Conservation (phyloP, 352 stramenopile species). For the Pythium phragmitis region DNA sequence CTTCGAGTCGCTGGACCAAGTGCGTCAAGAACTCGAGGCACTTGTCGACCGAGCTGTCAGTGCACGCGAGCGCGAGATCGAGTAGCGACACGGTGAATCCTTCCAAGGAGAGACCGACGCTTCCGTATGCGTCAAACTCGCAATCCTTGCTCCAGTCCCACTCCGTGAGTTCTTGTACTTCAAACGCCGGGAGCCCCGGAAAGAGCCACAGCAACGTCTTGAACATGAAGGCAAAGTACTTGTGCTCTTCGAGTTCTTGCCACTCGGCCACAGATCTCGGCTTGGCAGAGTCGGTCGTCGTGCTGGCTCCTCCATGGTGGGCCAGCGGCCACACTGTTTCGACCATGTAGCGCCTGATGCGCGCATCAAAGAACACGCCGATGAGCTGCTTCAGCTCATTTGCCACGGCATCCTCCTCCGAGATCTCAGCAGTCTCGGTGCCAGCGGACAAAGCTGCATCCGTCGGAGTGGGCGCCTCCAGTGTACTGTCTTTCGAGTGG, state of each 20-base stretch:
- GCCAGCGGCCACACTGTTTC: conserved; percentile 52
- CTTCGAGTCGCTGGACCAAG: conserved; percentile 39
- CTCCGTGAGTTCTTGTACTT: conserved; percentile 39
- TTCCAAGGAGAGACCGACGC: conserved; percentile 39
- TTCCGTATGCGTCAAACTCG: conserved; percentile 46
- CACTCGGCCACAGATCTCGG: conserved; percentile 30
- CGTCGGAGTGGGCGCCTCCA: neutral
- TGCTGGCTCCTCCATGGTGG: conserved; percentile 30
- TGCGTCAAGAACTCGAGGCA: conserved; percentile 53
- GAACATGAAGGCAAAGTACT: conserved; percentile 50
- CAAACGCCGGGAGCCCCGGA: conserved; percentile 40
- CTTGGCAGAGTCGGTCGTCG: neutral
- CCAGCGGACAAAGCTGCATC: neutral
- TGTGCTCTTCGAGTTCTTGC: conserved; percentile 39
- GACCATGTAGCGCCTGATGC: conserved; percentile 37
- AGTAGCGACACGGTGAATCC: conserved; percentile 50
- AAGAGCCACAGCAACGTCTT: conserved; percentile 53
- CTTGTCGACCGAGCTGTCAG: conserved; percentile 36
- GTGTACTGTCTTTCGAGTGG: neutral
- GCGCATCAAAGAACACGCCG: conserved; percentile 40
- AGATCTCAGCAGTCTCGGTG: neutral
- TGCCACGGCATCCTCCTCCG: conserved; percentile 9
- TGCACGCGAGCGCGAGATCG: conserved; percentile 48
- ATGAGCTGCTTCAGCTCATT: conserved; percentile 22
- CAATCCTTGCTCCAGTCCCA: conserved; percentile 50